Percentiles rank a stretch among this genome's conserved stretches.
These are phyloP conservation scores for Argentina anserina DNA, from an alignment of 306 rosid species.

Conservation along the genomic window DNA sequence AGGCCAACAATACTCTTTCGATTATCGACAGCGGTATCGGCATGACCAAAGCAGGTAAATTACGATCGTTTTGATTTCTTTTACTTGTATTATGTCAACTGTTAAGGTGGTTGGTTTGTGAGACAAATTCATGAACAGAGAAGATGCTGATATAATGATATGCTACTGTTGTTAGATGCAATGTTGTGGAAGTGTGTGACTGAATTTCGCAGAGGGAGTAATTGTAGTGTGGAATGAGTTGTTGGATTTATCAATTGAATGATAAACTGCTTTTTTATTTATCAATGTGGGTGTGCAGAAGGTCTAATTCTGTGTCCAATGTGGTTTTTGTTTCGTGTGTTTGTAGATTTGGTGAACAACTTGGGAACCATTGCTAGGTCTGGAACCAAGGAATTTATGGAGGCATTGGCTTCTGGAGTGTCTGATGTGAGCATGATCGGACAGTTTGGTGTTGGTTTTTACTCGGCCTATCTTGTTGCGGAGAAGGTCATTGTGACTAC, in stretches of 20 bases:
- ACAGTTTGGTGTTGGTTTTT: constrained; percentile 71
- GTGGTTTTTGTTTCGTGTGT: too few species aligned
- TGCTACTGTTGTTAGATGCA: neutral
- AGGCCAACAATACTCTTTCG: constrained; percentile 54
- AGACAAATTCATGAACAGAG: too few species aligned
- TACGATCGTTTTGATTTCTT: neutral
- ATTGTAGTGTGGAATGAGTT: neutral
- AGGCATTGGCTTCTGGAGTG: constrained; percentile 64
- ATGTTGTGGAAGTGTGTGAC: neutral
- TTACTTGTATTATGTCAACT: neutral
- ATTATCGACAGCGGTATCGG: constrained; percentile 68
- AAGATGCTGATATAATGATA: neutral
- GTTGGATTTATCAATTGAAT: neutral
- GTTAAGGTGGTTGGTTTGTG: neutral
- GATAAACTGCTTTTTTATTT: too few species aligned
- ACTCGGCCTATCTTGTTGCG: constrained; percentile 60
- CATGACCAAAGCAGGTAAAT: constrained; percentile 71
- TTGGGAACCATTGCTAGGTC: constrained; percentile 76
- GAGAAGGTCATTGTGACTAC: constrained; percentile 62
- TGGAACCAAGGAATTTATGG: constrained; percentile 75
- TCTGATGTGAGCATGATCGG: constrained; percentile 77
- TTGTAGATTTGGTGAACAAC: constrained; percentile 66
- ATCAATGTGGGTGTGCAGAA: too few species aligned
- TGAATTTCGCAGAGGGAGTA: neutral
- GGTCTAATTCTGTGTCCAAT: neutral